Conservation (phyloP, 2,329 filamentous ascomycete species). For the Aureobasidium sp. region DNA sequence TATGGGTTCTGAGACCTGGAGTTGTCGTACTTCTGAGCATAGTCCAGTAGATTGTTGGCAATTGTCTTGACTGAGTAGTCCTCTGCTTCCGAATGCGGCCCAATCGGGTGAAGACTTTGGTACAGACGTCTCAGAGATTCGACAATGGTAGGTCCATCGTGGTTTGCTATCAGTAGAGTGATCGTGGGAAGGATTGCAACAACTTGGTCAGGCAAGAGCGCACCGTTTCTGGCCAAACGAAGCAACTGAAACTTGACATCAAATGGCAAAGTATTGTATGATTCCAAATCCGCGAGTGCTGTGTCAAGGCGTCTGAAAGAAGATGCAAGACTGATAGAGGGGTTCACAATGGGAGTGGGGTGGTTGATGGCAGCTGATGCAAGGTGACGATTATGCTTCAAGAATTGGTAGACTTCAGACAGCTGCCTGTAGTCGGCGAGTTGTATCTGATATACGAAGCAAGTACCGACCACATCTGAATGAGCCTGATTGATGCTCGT, state of each 20-base stretch:
- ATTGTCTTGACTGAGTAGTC: constrained; percentile 36
- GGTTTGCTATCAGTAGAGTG: constrained; percentile 22
- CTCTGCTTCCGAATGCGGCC: constrained; percentile 40
- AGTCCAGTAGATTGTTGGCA: constrained; percentile 30
- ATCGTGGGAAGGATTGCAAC: constrained; percentile 40
- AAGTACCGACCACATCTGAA: constrained; percentile 34
- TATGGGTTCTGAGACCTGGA: constrained; percentile 21
- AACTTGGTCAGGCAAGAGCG: constrained; percentile 49
- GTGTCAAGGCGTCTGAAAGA: constrained; percentile 28
- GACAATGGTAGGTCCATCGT: constrained; percentile 21
- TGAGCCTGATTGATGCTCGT: constrained; percentile 30
- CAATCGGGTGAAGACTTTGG: constrained; percentile 45
- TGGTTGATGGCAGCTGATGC: background rate
- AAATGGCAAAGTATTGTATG: constrained; percentile 39
- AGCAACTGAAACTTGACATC: constrained; percentile 54
- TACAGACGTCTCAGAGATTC: constrained; percentile 48
- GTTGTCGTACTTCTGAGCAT: constrained; percentile 31
- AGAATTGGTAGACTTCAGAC: constrained; percentile 16
- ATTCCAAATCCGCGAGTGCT: constrained; percentile 22
- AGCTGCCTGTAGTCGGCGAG: constrained; percentile 23
- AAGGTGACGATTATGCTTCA: constrained; percentile 22
- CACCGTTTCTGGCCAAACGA: constrained; percentile 54
- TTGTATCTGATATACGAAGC: constrained; percentile 41
- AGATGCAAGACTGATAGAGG: constrained; percentile 13
- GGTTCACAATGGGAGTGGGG: constrained; percentile 17